Evolutionary conservation across 805 yeast species (phyloP).

Genomic region (Saturnispora saitoi): DNA sequence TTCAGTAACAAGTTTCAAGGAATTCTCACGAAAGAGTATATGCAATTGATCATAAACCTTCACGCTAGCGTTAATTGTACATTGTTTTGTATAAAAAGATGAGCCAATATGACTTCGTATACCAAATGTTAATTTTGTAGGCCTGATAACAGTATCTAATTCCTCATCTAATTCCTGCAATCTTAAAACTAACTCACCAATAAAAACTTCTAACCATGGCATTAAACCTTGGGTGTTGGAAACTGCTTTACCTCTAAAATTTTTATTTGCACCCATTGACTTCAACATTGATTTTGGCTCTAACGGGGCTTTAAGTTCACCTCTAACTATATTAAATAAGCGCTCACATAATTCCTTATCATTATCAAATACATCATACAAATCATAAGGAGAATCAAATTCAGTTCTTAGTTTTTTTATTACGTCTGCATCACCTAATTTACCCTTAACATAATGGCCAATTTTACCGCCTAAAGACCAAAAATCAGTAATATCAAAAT

Average conservation of each 20-base stretch:
- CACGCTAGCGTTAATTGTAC: conserved; percentile 28
- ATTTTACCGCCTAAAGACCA: conserved; percentile 89
- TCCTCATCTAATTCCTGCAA: conserved; percentile 71
- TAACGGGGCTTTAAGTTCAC: conserved; percentile 47
- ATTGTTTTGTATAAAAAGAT: conserved; percentile 32
- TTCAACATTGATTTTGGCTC: conserved; percentile 54
- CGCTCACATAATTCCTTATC: conserved; percentile 41
- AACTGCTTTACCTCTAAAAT: conserved; percentile 54
- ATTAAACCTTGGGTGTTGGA: conserved; percentile 44
- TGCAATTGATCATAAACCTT: conserved; percentile 32
- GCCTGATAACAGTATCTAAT: conserved; percentile 34
- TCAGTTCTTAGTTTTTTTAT: conserved; percentile 45
- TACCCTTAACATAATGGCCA: conserved; percentile 52
- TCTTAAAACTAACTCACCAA: conserved; percentile 68
- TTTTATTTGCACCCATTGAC: conserved; percentile 85
- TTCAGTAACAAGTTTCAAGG: conserved; percentile 17
- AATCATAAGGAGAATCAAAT: conserved; percentile 31
- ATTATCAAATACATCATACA: conserved; percentile 32
- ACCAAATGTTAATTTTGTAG: conserved; percentile 44
- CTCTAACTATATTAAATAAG: conserved; percentile 57
- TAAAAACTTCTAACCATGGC: conserved; percentile 77
- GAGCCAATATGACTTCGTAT: conserved; percentile 18
- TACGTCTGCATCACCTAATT: conserved; percentile 30
- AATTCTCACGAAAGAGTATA: conserved; percentile 19
- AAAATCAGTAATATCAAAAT: conserved; percentile 62